Conservation (phyloP, 345 rosid genomes). For the Schrenkiella parvula region DNA sequence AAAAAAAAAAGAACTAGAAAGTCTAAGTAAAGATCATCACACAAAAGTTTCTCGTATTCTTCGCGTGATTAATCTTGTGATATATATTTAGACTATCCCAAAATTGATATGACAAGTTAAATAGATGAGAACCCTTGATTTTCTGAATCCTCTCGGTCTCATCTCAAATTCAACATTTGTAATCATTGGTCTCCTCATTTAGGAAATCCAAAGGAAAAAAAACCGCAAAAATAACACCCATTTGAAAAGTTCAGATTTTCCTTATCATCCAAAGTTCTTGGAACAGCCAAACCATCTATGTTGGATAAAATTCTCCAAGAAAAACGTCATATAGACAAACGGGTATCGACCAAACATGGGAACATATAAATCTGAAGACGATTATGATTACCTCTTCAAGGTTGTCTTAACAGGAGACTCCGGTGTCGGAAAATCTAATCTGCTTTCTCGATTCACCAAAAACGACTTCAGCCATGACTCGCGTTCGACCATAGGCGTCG, state of each 20-base stretch:
- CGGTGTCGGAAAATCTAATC: conserved; percentile 79
- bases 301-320: background rate
- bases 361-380: conserved; percentile 57
- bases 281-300: background rate
- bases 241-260: background rate
- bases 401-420: conserved; percentile 81
- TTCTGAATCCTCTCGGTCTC: conserved; percentile 13
- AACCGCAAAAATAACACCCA: no score
- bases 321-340: background rate
- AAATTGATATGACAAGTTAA: conserved; percentile 5
- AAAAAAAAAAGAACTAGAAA: background rate
- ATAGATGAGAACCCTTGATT: conserved; percentile 20
- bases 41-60: background rate
- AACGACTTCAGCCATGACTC: conserved; percentile 85
- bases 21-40: conserved; percentile 7
- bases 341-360: conserved; percentile 34
- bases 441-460: conserved; percentile 63
- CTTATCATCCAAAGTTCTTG: conserved; percentile 1
- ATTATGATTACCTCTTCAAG: conserved; percentile 68
- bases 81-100: conserved; percentile 19
- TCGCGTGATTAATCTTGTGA: background rate
- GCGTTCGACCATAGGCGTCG: conserved; percentile 83
- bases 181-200: conserved; percentile 16
- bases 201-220: background rate
- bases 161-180: background rate